These are phyloP conservation scores for Flaveria linearis DNA, from an alignment of 129 eudicot species.

Conservation along the genomic window DNA sequence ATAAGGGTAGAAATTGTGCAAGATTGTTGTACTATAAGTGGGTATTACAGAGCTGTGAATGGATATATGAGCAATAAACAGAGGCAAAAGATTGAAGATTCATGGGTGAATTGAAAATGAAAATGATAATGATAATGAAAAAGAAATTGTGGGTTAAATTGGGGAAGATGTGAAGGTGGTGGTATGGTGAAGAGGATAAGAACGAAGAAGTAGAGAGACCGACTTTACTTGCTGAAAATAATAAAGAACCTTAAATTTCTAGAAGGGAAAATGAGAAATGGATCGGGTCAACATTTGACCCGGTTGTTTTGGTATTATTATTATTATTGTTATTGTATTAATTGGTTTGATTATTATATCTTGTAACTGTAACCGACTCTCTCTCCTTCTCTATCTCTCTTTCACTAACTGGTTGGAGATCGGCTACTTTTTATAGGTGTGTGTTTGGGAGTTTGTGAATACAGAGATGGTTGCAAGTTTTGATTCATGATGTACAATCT, in stretches of 20 bases:
- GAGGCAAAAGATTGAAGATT: constrained; percentile 5
- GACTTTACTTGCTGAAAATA: constrained; percentile 39
- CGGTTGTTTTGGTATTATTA: constrained; percentile 26
- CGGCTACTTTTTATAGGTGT: constrained; percentile 13
- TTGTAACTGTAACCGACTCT: constrained; percentile 41
- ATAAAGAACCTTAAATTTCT: constrained; percentile 26
- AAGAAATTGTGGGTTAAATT: neutral
- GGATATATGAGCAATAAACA: too few species aligned
- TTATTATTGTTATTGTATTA: neutral
- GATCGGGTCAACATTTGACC: constrained; percentile 36
- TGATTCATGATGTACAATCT: neutral
- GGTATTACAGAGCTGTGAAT: too few species aligned
- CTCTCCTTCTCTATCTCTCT: constrained; percentile 34
- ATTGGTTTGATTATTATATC: neutral
- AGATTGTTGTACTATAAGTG: too few species aligned
- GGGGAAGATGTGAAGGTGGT: constrained; percentile 38
- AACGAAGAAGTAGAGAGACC: constrained; percentile 49
- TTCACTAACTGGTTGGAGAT: constrained; percentile 16
- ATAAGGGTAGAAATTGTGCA: too few species aligned
- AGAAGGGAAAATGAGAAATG: constrained; percentile 1
- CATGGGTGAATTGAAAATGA: constrained; percentile 3
- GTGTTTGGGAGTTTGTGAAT: neutral
- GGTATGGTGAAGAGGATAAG: constrained; percentile 58
- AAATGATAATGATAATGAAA: neutral
- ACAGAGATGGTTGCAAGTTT: neutral